These are phyloP conservation scores for Colletotrichum tropicale DNA, from an alignment of 2,329 filamentous ascomycete species.

Conservation along the genomic window DNA sequence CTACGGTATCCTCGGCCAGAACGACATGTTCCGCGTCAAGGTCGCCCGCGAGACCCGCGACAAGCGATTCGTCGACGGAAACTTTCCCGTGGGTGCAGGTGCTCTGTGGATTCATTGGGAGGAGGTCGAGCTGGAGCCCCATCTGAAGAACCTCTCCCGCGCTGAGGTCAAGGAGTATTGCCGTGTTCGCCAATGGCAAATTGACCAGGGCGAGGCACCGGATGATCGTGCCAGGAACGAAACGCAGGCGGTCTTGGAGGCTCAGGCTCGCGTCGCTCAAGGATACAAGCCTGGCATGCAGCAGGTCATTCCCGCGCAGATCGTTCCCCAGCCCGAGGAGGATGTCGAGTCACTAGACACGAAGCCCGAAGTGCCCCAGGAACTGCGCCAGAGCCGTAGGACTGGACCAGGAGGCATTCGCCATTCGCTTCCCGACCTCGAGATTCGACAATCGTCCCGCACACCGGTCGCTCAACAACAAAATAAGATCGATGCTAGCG, in stretches of 20 bases:
- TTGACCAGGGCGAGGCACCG: conserved; percentile 56
- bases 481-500: conserved; percentile 53
- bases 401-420: conserved; percentile 36
- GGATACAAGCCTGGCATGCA: conserved; percentile 24
- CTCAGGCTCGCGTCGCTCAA: conserved; percentile 46
- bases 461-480: conserved; percentile 34
- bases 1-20: conserved; percentile 65
- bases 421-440: conserved; percentile 37
- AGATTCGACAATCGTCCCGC: conserved; percentile 39
- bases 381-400: conserved; percentile 49
- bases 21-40: conserved; percentile 70
- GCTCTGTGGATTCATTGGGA: conserved; percentile 68
- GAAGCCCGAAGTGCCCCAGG: conserved; percentile 28
- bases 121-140: conserved; percentile 62
- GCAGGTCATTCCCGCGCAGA: neutral
- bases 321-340: conserved; percentile 22
- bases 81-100: conserved; percentile 65
- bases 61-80: conserved; percentile 61
- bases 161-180: conserved; percentile 68
- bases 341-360: conserved; percentile 12
- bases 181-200: conserved; percentile 63
- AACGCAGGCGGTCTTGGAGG: conserved; percentile 54
- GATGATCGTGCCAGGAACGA: conserved; percentile 56
- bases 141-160: conserved; percentile 54
- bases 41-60: conserved; percentile 65